Conservation (phyloP, 2,329 filamentous ascomycete genomes). For the Talaromyces funiculosus region DNA sequence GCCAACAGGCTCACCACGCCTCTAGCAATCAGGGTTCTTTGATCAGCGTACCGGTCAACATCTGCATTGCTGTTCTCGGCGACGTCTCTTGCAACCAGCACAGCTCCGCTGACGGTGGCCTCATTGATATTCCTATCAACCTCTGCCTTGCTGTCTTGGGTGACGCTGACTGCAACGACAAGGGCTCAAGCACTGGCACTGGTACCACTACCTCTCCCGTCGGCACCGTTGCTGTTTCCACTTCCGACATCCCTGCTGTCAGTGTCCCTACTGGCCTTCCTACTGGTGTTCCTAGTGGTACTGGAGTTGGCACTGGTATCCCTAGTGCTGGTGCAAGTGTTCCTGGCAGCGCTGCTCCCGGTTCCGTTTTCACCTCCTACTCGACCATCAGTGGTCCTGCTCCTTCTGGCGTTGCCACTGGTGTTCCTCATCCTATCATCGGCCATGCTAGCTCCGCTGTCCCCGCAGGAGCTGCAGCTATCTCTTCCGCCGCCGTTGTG, state of each 20-base stretch:
- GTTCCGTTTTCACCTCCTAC: background rate
- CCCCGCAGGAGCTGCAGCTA: background rate
- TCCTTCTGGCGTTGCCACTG: background rate
- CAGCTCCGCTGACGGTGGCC: conserved; percentile 16
- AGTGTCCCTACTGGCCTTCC: background rate
- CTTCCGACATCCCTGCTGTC: background rate
- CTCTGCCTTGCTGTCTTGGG: conserved; percentile 24
- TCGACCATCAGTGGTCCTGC: background rate
- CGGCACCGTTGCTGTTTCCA: background rate
- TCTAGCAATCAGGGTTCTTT: conserved; percentile 15
- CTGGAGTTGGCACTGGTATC: too few relatives aligned
- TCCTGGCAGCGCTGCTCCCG: background rate
- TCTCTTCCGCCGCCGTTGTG: background rate
- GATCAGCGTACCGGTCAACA: conserved; percentile 25
- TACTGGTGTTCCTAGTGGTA: too few relatives aligned
- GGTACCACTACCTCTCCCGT: background rate
- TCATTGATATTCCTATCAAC: conserved; percentile 26
- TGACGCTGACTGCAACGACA: conserved; percentile 21
- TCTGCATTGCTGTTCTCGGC: conserved; percentile 26
- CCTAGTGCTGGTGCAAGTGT: too few relatives aligned
- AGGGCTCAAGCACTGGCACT: background rate
- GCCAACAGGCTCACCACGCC: conserved; percentile 19
- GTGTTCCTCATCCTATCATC: background rate
- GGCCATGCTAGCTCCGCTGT: background rate
- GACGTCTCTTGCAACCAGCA: conserved; percentile 22